Base-by-base conservation (phyloP, 352 stramenopile species). In the Pythium myriotylum region DNA sequence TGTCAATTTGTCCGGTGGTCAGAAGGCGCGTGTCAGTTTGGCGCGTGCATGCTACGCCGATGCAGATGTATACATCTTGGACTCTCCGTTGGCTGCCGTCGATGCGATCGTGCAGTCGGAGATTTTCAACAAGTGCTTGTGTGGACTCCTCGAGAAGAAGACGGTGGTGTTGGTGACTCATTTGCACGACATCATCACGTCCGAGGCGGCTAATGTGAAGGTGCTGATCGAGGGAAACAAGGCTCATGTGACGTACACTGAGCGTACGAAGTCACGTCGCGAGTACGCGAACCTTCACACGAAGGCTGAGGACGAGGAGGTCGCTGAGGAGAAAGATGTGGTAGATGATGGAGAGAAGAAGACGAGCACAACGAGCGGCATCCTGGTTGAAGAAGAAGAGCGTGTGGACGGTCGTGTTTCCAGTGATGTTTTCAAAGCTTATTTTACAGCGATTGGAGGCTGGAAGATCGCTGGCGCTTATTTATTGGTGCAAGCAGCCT, bases 101-200 rank as follows among this genome's bases (percentile, higher is more conserved):
- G 96, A 99, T 65, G 85, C 89, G 29, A 86, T 98, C 69, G 95
- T 98, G 40, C 94, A 91, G 33, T 86, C 84, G 41, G 85, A 96
- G 72, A 77, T 99, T 33, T 99, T 98, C 59, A 29, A 72, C 13
- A 80, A 83, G 66, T 86, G 77, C 39, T 41, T 86, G 22, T 76
- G 69, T 22, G 63, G 70, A 10, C 61, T 83, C 49, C 58, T 84
- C 13, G 59, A 54, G 27, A 40, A 66, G 65, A 85, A 85, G 51
- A 96, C 84, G 12, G 77, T 98, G 0, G 70, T 98, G 35, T 68
- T 98, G 20, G 91, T 97, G 3, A 98, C 95, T 4, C 96, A 98
- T 74, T 84, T 82, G 39, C 64, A 97, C 1, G 86, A 98, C 7
- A 73, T 79, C 37, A 79, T 81, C 20, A 40, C 16, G 20, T 82